Percentiles rank a stretch among this genome's conserved stretches.
phyloP scores from a whole-genome alignment of 2,329 filamentous ascomycete genomes.

The Penicillium sp. region DNA sequence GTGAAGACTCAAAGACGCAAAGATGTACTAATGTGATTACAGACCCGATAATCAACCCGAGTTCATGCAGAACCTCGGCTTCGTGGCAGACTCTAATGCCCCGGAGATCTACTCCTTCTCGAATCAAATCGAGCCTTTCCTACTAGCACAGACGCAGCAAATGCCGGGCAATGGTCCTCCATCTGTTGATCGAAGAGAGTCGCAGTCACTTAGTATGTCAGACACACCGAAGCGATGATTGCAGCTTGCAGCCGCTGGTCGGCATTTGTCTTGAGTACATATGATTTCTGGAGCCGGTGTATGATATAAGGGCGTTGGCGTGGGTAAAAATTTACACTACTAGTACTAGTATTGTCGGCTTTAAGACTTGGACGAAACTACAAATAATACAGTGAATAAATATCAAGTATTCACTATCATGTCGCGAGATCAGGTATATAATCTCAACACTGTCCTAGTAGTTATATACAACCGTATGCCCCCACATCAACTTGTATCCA shows the following conservation, averaged over 20 bases:
- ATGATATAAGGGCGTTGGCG: too few species aligned
- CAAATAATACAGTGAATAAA: too few species aligned
- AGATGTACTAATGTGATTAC: conserved; percentile 16
- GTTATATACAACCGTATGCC: too few species aligned
- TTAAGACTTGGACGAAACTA: background rate
- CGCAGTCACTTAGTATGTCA: conserved; percentile 22
- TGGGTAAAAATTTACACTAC: too few species aligned
- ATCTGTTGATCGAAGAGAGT: conserved; percentile 23
- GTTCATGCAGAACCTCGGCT: conserved; percentile 46
- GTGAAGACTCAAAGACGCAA: too few species aligned
- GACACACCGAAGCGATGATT: conserved; percentile 22
- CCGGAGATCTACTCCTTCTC: conserved; percentile 43
- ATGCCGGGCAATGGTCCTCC: conserved; percentile 24
- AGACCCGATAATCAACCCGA: conserved; percentile 42
- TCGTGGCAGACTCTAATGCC: conserved; percentile 40
- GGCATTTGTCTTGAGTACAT: background rate
- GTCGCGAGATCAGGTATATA: too few species aligned
- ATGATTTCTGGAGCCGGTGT: background rate
- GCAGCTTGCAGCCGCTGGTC: conserved; percentile 17
- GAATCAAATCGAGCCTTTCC: conserved; percentile 38
- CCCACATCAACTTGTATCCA: background rate
- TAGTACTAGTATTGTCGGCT: too few species aligned
- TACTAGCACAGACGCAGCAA: conserved; percentile 37
- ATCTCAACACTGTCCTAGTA: too few species aligned
- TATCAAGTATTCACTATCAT: too few species aligned